These are phyloP conservation scores for Abrus precatorius DNA, from an alignment of 306 rosid species.

Conservation along the genomic window DNA sequence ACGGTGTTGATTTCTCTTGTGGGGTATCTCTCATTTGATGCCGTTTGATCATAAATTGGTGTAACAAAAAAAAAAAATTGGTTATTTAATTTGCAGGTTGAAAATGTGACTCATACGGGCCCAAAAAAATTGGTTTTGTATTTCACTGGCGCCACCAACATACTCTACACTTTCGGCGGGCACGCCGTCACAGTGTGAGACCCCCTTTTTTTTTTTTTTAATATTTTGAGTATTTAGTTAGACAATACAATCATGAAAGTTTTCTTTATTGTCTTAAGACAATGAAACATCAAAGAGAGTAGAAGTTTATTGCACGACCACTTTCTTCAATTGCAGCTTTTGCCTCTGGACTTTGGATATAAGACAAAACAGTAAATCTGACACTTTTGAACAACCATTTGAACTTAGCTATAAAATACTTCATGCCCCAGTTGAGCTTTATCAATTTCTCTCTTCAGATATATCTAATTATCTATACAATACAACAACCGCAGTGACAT, in stretches of 20 bases:
- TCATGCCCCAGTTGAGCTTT: conserved; percentile 16
- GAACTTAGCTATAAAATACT: conserved; percentile 28
- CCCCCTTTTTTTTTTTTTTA: conserved; percentile 15
- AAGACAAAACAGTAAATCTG: conserved; percentile 59
- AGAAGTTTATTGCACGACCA: conserved; percentile 45
- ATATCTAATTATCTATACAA: not conserved
- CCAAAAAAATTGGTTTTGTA: conserved; percentile 80
- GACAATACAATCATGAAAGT: conserved; percentile 52
- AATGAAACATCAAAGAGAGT: conserved; percentile 39
- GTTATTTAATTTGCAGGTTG: conserved; percentile 57
- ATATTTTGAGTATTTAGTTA: conserved; percentile 30
- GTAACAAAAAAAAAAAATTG: not conserved
- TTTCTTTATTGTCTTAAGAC: conserved; percentile 54
- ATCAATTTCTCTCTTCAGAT: conserved; percentile 30
- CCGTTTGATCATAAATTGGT: not conserved
- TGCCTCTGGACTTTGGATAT: conserved; percentile 50
- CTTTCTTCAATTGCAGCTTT: conserved; percentile 58
- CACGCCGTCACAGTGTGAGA: conserved; percentile 97
- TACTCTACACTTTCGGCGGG: conserved; percentile 98
- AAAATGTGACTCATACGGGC: conserved; percentile 81
- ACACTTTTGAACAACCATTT: conserved; percentile 45
- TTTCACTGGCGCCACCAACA: conserved; percentile 98
- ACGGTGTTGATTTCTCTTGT: not conserved
- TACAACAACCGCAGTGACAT: not conserved
- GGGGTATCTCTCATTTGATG: not conserved